Base-by-base conservation (phyloP, 2,329 filamentous ascomycete genomes). In the Fusarium mexicanum region DNA sequence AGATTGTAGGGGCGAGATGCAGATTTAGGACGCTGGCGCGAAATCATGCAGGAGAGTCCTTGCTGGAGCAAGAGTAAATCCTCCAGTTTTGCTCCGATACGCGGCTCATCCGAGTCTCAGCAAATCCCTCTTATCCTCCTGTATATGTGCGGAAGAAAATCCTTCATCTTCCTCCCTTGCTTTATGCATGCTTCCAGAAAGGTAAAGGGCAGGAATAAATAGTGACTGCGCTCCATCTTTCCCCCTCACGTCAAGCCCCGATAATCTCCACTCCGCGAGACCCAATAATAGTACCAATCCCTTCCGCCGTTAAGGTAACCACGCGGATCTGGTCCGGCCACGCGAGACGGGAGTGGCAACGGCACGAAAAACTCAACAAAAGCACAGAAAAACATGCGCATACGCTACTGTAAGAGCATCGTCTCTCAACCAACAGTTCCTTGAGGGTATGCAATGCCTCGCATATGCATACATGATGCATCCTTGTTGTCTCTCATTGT, bases 201-300 rank as follows among this genome's bases (percentile, higher is more conserved):
- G 54, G 59, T 60, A 57, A 60, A 51, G 41, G 46, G 8, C 33
- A 24, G 31, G 38, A 50, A 41, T n/a, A 38, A 35, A 66, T 22
- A 57, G 18, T 26, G 47, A 43, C 54, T 24, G 57, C 40, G 66
- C 60, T 63, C 60, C 59, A 75, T 51, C 50, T 51, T 60, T 44
- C 46, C 71, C 69, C 69, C 72, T 75, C 69, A 51, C 72, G 38
- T 71, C 59, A 53, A 54, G 61, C 47, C 72, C 71, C 62, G 50
- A 60, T 43, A 67, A 69, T 74, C 64, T 69, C 72, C 65, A 66
- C 67, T 44, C 24, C 17, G 46, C 26, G 47, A 48, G 33, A n/a
- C 44, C 33, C 54, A 51, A 31, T 51, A 57, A 53, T 40, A 71
- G 46, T 38, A 62, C 38, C 55, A 74, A 67, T 65, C 58, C 53